A percentile compares a stretch with the other conserved stretches of the same genome.
phyloP scores from a whole-genome alignment of 2,329 filamentous ascomycete species.

The Emydomyces testavorans region DNA sequence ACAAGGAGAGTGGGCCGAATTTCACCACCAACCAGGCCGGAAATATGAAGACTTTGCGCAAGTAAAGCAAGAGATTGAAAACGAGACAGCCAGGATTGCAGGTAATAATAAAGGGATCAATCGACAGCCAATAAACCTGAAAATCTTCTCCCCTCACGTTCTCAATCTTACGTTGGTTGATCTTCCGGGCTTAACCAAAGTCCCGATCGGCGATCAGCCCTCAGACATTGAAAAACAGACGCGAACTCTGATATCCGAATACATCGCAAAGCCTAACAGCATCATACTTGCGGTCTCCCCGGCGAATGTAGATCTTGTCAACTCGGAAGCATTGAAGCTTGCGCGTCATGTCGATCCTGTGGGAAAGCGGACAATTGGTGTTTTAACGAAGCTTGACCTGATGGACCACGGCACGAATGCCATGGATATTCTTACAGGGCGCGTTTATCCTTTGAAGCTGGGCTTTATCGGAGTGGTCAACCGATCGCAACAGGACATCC shows the following conservation, averaged over 20 bases:
- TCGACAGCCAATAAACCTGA: constrained; percentile 91
- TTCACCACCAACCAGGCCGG: constrained; percentile 84
- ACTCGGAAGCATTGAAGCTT: constrained; percentile 93
- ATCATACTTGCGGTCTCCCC: constrained; percentile 94
- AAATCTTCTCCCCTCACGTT: constrained; percentile 95
- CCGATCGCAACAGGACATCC: constrained; percentile 94
- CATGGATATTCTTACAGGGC: constrained; percentile 89
- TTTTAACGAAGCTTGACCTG: constrained; percentile 90
- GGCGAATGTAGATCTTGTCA: constrained; percentile 95
- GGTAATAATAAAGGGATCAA: constrained; percentile 99
- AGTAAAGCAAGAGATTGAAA: constrained; percentile 93
- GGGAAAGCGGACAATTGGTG: constrained; percentile 87
- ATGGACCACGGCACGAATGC: constrained; percentile 99
- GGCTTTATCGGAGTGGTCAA: constrained; percentile 98
- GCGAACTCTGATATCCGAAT: constrained; percentile 88
- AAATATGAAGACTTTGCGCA: constrained; percentile 84
- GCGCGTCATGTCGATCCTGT: constrained; percentile 93
- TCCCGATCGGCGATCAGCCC: constrained; percentile 94
- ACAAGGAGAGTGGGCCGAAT: constrained; percentile 77
- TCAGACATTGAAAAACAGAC: constrained; percentile 98
- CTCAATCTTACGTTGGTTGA: constrained; percentile 94
- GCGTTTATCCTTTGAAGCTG: constrained; percentile 91
- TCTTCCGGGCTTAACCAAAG: constrained; percentile 90
- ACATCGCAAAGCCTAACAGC: constrained; percentile 97
- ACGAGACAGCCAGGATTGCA: constrained; percentile 85